Percentiles rank a stretch among this genome's conserved stretches.
These are phyloP conservation scores for Larix sibirica DNA, from an alignment of 83 land plant genomes.

Conservation along the genomic window DNA sequence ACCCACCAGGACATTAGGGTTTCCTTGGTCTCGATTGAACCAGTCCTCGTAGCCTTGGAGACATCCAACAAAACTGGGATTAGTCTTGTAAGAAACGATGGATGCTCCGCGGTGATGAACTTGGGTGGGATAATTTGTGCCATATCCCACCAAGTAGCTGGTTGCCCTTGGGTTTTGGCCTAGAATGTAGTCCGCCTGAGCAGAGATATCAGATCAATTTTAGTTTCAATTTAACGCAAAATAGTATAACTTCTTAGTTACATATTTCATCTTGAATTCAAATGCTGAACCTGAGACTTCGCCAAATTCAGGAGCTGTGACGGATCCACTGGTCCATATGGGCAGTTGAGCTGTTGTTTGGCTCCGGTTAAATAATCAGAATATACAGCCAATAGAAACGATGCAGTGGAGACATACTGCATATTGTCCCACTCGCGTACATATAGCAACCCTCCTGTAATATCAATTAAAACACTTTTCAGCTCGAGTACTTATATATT, in stretches of 20 bases:
- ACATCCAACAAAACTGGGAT: slow-evolving; percentile 43
- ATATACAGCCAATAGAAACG: slow-evolving; percentile 66
- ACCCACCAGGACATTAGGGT: slow-evolving; percentile 70
- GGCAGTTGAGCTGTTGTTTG: slow-evolving; percentile 42
- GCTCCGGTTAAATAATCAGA: slow-evolving; percentile 48
- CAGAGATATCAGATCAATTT: background rate
- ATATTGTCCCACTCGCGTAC: slow-evolving; percentile 84
- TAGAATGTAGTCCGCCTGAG: slow-evolving; percentile 67
- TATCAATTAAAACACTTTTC: background rate
- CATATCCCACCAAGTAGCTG: slow-evolving; percentile 77
- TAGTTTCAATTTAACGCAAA: background rate
- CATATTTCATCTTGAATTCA: background rate
- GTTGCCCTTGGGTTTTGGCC: slow-evolving; percentile 70
- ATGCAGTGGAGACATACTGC: slow-evolving; percentile 82
- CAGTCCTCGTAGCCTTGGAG: slow-evolving; percentile 56
- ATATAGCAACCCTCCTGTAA: slow-evolving; percentile 58
- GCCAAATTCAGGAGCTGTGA: slow-evolving; percentile 46
- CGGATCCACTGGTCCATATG: slow-evolving; percentile 22
- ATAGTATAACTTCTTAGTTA: background rate
- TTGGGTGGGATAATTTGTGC: slow-evolving; percentile 50
- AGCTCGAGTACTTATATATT: background rate
- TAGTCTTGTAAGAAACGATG: slow-evolving; percentile 33
- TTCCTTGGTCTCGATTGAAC: slow-evolving; percentile 34
- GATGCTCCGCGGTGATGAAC: slow-evolving; percentile 83
- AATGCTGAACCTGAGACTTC: slow-evolving; percentile 41